Evolutionary conservation across 345 rosid genomes (phyloP).

Genomic region (Pistacia atlantica): DNA sequence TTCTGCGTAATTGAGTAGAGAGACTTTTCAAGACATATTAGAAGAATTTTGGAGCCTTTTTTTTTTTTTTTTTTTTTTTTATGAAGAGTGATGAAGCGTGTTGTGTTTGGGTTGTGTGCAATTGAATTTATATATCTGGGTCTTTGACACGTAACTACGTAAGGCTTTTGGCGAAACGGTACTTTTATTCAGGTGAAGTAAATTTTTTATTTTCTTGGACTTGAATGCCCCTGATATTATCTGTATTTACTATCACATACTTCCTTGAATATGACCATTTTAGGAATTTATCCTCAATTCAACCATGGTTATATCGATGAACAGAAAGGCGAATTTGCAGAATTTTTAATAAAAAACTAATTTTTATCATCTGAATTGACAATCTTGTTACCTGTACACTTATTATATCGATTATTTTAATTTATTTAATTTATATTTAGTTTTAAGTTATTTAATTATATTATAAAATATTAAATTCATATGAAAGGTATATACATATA

Average conservation of each 20-base stretch:
- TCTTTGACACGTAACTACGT: neutral
- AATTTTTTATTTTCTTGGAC: neutral
- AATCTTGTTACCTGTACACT: too few relatives aligned
- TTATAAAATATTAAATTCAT: too few relatives aligned
- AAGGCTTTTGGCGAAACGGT: conserved; percentile 14
- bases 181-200: neutral
- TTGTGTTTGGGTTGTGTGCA: neutral
- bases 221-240: neutral
- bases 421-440: too few relatives aligned
- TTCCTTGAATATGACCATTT: neutral
- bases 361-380: too few relatives aligned
- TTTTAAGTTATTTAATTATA: too few relatives aligned
- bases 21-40: neutral
- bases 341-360: too few relatives aligned
- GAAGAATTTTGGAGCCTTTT: neutral
- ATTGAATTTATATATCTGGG: neutral
- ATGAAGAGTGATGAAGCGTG: neutral
- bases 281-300: too few relatives aligned
- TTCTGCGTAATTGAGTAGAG: neutral
- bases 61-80: too few relatives aligned
- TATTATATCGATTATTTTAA: too few relatives aligned
- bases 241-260: neutral
- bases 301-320: too few relatives aligned
- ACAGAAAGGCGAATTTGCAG: too few relatives aligned
- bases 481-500: too few relatives aligned